A percentile compares a stretch with the other conserved stretches of the same genome.
These are phyloP conservation scores for Barbarea vulgaris DNA, from an alignment of 345 rosid species.

Conservation along the genomic window DNA sequence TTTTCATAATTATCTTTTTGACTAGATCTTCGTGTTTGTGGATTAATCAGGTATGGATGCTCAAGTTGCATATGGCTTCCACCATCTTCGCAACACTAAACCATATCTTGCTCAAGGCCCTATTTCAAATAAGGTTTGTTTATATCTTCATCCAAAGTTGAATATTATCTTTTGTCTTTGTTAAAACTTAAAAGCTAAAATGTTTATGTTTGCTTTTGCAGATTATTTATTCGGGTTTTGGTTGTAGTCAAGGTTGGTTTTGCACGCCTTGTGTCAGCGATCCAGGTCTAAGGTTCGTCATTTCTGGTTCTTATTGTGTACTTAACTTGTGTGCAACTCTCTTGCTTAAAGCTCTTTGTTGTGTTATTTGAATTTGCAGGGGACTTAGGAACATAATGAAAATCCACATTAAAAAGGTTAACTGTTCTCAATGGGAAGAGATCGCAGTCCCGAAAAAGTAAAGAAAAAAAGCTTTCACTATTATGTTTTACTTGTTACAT, in stretches of 20 bases:
- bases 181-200: not conserved
- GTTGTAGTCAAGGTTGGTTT: constrained; percentile 97
- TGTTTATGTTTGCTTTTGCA: constrained; percentile 33
- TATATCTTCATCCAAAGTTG: not conserved
- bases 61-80: constrained; percentile 96
- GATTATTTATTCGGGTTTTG: constrained; percentile 93
- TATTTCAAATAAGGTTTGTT: constrained; percentile 82
- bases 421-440: constrained; percentile 89
- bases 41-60: constrained; percentile 90
- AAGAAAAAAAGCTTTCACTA: not conserved
- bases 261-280: constrained; percentile 87
- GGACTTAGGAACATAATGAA: constrained; percentile 83
- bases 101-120: constrained; percentile 99
- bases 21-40: constrained; percentile 6
- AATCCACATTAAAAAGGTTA: constrained; percentile 72
- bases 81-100: constrained; percentile 88
- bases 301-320: not conserved
- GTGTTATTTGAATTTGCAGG: constrained; percentile 44
- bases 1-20: not conserved
- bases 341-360: not conserved
- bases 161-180: constrained; percentile 5
- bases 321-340: not conserved
- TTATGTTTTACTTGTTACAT: not conserved
- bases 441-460: constrained; percentile 81
- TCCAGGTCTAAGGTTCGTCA: constrained; percentile 79